Evolutionary conservation across 805 yeast genomes (phyloP).

Genomic region (Yarrowia sp.): DNA sequence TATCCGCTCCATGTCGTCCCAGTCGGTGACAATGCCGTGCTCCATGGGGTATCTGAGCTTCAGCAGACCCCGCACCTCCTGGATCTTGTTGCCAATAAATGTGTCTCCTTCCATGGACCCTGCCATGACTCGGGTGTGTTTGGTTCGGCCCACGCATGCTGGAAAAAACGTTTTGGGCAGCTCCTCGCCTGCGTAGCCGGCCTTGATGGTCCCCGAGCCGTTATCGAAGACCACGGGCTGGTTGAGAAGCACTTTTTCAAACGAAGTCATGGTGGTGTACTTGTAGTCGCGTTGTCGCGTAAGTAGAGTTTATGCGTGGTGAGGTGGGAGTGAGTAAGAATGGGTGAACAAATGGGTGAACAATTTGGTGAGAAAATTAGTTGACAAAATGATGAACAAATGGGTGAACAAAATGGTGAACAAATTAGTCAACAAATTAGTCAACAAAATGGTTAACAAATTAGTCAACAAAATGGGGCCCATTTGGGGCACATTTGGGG

Average conservation of each 20-base stretch:
- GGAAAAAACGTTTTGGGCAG: constrained; percentile 72
- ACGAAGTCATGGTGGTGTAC: constrained; percentile 43
- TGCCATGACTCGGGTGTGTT: constrained; percentile 84
- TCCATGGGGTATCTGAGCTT: constrained; percentile 72
- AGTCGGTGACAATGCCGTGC: constrained; percentile 79
- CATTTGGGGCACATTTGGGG: no score
- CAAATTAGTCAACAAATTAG: no score
- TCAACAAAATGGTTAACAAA: no score
- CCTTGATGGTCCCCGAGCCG: constrained; percentile 81
- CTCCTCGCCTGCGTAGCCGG: constrained; percentile 94
- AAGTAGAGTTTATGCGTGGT: constrained; percentile 17
- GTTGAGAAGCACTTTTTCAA: constrained; percentile 56
- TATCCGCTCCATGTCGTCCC: constrained; percentile 85
- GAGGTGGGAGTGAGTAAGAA: neutral
- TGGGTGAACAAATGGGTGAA: no score
- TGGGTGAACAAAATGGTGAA: no score
- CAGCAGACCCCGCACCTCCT: constrained; percentile 77
- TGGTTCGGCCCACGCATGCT: constrained; percentile 77
- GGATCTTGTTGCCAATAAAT: constrained; percentile 80
- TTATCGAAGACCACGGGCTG: constrained; percentile 82
- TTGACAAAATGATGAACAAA: no score
- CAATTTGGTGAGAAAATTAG: no score
- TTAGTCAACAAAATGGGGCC: no score
- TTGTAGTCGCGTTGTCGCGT: constrained; percentile 7
- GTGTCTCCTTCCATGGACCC: constrained; percentile 68